Evolutionary conservation across 1,284 basidiomycete species (phyloP), one percentile per base, ranked within the genome.

Genomic region (Microstroma glucosiphilum): DNA sequence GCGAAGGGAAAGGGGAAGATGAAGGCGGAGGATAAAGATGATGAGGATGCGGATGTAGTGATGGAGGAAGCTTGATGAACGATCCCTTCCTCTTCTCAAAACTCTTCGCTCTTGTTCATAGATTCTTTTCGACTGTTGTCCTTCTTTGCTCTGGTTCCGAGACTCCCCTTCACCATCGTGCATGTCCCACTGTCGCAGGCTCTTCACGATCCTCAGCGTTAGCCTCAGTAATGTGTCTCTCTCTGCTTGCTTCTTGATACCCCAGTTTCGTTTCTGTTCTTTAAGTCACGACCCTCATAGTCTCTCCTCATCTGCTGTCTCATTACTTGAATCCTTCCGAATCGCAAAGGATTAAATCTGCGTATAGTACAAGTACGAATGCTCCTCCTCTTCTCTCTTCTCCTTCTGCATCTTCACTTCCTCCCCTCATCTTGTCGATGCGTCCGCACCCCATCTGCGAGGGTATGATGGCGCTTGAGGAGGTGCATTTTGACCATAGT

Each of bases 321-420:
- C 30, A 3, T 9, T 37, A 3, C 4, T 4, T 37, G 4, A 37
- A 4, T 37, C 30, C 30, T 37, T 37, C 30, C 30, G n/a, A 37
- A 37, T 37, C 4, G 4, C 30, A 37, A 37, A 9, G 30, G 3
- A 37, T 37, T 9, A 9, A 37, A 4, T 37, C 30, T 37, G 30
- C 30, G 30, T 37, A 37, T 37, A 37, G 30, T 37, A 37, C 30
- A 37, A 37, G 30, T 25, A 54, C 51, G 51, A 15, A 15, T 54
- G 13, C 51, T 54, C 19, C 26, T 23, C 17, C 51, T 60, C 37
- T 19, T 17, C 26, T 61, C 51, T 60, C 37, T 19, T 17, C 26
- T 61, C 9, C 41, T 11, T 15, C 43, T 58, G n/a, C 30, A 6
- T 23, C 60, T 59, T 17, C 11, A 8, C 17, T 30, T 19, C n/a